Conservation (phyloP, 345 rosid species). For the Erysimum cheiranthoides region DNA sequence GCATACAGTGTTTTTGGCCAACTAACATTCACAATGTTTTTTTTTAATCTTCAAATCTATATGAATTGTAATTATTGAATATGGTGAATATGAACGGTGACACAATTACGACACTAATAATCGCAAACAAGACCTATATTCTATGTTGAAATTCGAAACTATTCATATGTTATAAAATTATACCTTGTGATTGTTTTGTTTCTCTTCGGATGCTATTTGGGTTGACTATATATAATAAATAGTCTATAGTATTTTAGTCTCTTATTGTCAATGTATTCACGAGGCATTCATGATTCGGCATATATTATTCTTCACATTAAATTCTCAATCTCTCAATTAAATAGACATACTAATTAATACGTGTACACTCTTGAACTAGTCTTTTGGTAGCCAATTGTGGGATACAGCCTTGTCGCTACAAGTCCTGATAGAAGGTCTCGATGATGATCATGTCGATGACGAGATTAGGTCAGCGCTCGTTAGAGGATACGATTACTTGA, state of each 20-base stretch:
- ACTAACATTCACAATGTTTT: neutral
- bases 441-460: neutral
- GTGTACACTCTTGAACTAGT: neutral
- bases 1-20: neutral
- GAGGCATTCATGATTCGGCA: slow-evolving; percentile 15
- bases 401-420: neutral
- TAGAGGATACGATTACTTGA: neutral
- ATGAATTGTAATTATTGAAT: neutral
- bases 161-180: neutral
- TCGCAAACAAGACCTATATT: neutral
- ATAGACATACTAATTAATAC: too few species aligned
- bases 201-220: neutral
- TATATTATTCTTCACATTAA: slow-evolving; percentile 16
- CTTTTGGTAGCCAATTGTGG: neutral
- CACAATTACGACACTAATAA: neutral
- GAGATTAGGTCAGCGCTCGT: neutral
- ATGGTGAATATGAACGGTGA: neutral
- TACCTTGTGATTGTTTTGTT: neutral
- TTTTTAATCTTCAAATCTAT: neutral
- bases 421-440: neutral
- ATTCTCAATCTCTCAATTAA: too few species aligned
- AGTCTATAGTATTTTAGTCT: neutral
- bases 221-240: neutral
- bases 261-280: slow-evolving; percentile 1
- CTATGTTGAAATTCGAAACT: neutral